These are phyloP conservation scores for Xylaria polymorpha DNA, from an alignment of 2,329 filamentous ascomycete species.

Conservation along the genomic window DNA sequence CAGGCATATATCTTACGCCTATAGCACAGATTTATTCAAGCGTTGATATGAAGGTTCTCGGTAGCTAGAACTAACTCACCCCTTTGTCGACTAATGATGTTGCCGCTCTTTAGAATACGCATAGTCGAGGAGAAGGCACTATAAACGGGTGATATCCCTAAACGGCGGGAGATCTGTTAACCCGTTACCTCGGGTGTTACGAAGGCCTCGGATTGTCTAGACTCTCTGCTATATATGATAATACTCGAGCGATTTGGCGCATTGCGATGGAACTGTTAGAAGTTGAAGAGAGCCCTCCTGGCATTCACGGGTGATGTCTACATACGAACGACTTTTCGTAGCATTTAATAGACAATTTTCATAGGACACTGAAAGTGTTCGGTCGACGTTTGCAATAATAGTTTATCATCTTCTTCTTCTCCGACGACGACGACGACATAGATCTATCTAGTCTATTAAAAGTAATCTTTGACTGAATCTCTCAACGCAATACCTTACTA, in stretches of 20 bases:
- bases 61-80: slow-evolving; percentile 67
- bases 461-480: background rate
- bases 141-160: slow-evolving; percentile 97
- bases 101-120: slow-evolving; percentile 74
- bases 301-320: background rate
- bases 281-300: background rate
- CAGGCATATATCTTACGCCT: slow-evolving; percentile 83
- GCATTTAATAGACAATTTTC: slow-evolving; percentile 5
- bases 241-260: background rate
- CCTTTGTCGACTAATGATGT: slow-evolving; percentile 61
- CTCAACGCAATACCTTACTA: background rate
- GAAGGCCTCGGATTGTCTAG: slow-evolving; percentile 88
- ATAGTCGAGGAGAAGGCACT: slow-evolving; percentile 68
- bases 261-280: background rate
- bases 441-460: background rate
- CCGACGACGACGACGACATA: no score
- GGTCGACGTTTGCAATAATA: background rate
- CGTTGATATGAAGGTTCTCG: slow-evolving; percentile 86
- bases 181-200: slow-evolving; percentile 94
- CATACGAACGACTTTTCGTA: background rate
- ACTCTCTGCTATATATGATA: background rate
- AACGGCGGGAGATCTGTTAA: slow-evolving; percentile 97
- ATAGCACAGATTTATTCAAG: slow-evolving; percentile 84
- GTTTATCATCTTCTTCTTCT: background rate
- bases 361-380: background rate